phyloP scores from a whole-genome alignment of 345 rosid genomes.

The Moricandia arvensis region DNA sequence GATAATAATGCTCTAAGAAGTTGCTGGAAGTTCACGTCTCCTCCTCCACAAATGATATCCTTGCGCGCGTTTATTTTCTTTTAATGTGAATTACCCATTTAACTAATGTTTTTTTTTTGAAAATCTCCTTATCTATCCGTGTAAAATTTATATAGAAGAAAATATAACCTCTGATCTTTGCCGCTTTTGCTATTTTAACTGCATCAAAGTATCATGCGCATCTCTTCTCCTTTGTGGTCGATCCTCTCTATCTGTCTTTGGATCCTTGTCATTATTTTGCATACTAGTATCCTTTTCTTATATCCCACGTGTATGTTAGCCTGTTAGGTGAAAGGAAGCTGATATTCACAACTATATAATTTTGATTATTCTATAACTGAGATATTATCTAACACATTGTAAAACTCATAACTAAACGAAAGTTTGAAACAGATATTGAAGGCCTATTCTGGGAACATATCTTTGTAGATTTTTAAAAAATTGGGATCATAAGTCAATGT shows the following conservation, averaged over 20 bases:
- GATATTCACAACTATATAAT: not conserved
- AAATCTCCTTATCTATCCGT: no score
- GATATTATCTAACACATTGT: not conserved
- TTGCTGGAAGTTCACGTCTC: constrained; percentile 25
- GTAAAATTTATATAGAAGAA: no score
- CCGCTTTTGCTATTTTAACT: no score
- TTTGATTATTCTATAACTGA: not conserved
- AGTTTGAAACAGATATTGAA: not conserved
- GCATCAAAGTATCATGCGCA: not conserved
- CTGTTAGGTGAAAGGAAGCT: not conserved
- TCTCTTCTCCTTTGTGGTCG: not conserved
- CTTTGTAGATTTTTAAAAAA: no score
- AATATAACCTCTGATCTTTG: no score
- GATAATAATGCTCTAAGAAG: no score
- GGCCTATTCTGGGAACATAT: no score
- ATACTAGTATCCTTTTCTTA: not conserved
- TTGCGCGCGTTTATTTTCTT: constrained; percentile 4
- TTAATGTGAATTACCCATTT: no score
- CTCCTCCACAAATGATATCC: not conserved
- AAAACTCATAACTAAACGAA: not conserved
- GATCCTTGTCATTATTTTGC: no score
- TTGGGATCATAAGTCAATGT: no score
- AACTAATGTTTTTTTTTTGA: no score
- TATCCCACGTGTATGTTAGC: not conserved
- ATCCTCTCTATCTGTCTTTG: not conserved